phyloP scores from a whole-genome alignment of 306 rosid genomes.

The Erythrophleum fordii region DNA sequence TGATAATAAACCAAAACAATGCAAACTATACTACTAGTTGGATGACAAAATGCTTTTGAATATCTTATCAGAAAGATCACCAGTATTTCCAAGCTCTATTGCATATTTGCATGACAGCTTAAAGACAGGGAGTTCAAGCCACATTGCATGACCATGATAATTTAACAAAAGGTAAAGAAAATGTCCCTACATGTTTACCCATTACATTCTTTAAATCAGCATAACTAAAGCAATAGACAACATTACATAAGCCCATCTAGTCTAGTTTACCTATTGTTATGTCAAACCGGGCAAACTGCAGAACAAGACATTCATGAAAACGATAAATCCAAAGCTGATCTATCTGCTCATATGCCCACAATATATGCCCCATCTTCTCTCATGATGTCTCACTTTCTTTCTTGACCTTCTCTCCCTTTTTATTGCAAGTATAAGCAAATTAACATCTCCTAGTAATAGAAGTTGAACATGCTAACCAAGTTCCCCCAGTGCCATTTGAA shows the following conservation, averaged over 20 bases:
- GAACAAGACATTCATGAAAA: not conserved
- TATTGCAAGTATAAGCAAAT: not conserved
- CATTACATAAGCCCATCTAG: not conserved
- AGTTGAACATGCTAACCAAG: constrained; percentile 9
- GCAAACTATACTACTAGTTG: not conserved
- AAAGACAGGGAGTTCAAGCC: not conserved
- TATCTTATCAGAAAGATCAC: not conserved
- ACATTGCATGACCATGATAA: not conserved
- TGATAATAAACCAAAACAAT: not conserved
- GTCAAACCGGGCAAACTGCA: constrained; percentile 1
- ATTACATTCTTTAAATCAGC: not conserved
- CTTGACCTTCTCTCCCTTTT: constrained; percentile 6
- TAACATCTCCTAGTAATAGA: not conserved
- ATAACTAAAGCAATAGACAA: not conserved
- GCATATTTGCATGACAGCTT: not conserved
- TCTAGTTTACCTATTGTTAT: not conserved
- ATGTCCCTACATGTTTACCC: not conserved
- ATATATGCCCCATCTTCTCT: not conserved
- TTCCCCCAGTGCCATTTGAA: constrained; percentile 9
- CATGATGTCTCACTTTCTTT: constrained; percentile 7
- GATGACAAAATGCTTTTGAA: not conserved
- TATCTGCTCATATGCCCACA: not conserved
- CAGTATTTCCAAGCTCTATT: not conserved
- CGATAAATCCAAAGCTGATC: not conserved
- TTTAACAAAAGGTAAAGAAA: not conserved